Conservation (phyloP, 2,329 filamentous ascomycete species). For the Aurifilum marmelostoma region DNA sequence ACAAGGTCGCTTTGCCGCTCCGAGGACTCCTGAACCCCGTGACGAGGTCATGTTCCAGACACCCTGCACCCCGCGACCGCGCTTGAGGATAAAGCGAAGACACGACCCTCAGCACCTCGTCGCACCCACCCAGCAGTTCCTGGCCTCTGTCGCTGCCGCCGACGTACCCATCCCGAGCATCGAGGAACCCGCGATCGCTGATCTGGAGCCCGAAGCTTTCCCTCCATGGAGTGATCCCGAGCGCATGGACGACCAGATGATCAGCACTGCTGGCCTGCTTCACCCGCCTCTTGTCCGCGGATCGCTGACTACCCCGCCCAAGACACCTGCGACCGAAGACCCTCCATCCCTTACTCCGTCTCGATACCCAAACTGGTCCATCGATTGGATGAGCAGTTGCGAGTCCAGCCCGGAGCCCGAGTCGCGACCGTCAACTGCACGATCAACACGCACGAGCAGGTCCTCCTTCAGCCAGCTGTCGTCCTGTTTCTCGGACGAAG, state of each 20-base stretch:
- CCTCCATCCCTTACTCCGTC: constrained; percentile 48
- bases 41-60: constrained; percentile 43
- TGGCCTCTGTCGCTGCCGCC: constrained; percentile 68
- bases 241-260: constrained; percentile 34
- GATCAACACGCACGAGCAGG: constrained; percentile 61
- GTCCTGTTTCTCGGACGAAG: constrained; percentile 60
- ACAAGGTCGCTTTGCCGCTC: constrained; percentile 49
- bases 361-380: constrained; percentile 62
- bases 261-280: constrained; percentile 30
- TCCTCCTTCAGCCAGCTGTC: constrained; percentile 59
- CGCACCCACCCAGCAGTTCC: constrained; percentile 66
- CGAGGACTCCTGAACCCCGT: constrained; percentile 58
- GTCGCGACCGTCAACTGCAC: constrained; percentile 61
- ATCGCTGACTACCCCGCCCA: constrained; percentile 57
- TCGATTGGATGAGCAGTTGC: constrained; percentile 60
- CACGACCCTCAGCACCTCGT: constrained; percentile 52
- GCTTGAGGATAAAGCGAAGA: constrained; percentile 59
- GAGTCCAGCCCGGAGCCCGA: constrained; percentile 64
- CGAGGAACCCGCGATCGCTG: constrained; percentile 53
- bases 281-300: constrained; percentile 40
- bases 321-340: constrained; percentile 58
- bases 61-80: constrained; percentile 56
- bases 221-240: constrained; percentile 46
- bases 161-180: constrained; percentile 68
- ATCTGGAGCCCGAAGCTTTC: constrained; percentile 24